Base-by-base conservation (phyloP, 2,329 filamentous ascomycete genomes). In the Byssothecium circinans region DNA sequence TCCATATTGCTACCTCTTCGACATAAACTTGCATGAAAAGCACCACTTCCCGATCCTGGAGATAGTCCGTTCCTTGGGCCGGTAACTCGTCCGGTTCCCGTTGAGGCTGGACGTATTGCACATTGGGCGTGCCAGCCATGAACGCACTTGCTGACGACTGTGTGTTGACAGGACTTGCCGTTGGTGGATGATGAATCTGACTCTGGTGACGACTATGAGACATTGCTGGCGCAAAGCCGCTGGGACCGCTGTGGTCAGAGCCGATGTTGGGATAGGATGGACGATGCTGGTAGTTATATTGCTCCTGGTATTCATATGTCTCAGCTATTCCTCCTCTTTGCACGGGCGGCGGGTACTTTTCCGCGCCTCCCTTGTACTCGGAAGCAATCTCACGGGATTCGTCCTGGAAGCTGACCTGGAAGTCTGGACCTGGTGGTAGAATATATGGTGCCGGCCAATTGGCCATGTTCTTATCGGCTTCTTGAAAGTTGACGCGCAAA, bases 21-120 rank as follows among this genome's bases (percentile, higher is more conserved):
- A 95, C 86, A 67, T 95, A 97, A 0, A 91, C 85, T 68, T 95
- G 89, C 86, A 96, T 89, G 65, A 91, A 91, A n/a, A 86, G 75
- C 0, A 94, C 81, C 66, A 96, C 90, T 48, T 95, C 88, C 8
- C 85, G 81, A 3, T 82, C 83, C 54, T 82, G 85, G 37, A 96
- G 78, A 57, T 83, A 89, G 42, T 88, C 81, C 57, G 45, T 54
- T 53, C 41, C 20, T 52, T 61, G 23, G 44, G 33, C 57, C 57
- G 37, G 57, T 61, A n/a, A 52, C 60, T 27, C 52, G 54, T 49
- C 41, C 18, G 34, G 41, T 11, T 23, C 36, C n/a, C 36, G 36
- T 6, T 41, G 37, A 17, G 22, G n/a, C 7, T 38, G 22, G 7
- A 33, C 20, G 18, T 42, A 35, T 14, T 43, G 39, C 23, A 41